These are phyloP conservation scores for Helicocarpus griseus DNA, from an alignment of 2,329 filamentous ascomycete genomes.

Conservation along the genomic window DNA sequence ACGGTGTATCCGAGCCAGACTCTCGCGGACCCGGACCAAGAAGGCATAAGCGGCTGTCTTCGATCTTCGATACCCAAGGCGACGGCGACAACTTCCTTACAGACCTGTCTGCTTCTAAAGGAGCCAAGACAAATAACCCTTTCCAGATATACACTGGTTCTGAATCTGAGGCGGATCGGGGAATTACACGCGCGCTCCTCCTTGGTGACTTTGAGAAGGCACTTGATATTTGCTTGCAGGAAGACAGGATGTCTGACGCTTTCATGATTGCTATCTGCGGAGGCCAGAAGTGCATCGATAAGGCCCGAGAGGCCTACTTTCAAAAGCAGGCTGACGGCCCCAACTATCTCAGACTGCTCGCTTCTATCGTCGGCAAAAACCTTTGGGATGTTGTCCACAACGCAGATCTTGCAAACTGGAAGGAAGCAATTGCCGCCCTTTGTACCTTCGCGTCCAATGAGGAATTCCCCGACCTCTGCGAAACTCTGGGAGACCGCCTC, in stretches of 20 bases:
- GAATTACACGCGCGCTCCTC: slow-evolving; percentile 79
- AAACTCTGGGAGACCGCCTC: slow-evolving; percentile 85
- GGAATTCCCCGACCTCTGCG: slow-evolving; percentile 91
- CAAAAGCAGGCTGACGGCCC: slow-evolving; percentile 71
- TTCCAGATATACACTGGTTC: slow-evolving; percentile 79
- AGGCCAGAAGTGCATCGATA: slow-evolving; percentile 84
- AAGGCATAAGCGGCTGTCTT: slow-evolving; percentile 58
- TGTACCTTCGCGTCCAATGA: slow-evolving; percentile 89
- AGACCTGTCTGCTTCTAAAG: slow-evolving; percentile 76
- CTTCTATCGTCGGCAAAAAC: slow-evolving; percentile 90
- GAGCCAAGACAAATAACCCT: slow-evolving; percentile 84
- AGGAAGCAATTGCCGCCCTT: slow-evolving; percentile 88
- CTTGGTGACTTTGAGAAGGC: slow-evolving; percentile 85
- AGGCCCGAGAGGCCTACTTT: slow-evolving; percentile 85
- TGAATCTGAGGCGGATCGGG: slow-evolving; percentile 76
- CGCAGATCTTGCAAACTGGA: slow-evolving; percentile 86
- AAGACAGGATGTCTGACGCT: slow-evolving; percentile 86
- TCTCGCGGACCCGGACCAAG: slow-evolving; percentile 37
- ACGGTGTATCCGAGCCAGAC: slow-evolving; percentile 40
- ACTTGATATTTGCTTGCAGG: slow-evolving; percentile 76
- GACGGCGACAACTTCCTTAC: slow-evolving; percentile 81
- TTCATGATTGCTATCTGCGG: slow-evolving; percentile 98
- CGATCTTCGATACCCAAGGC: slow-evolving; percentile 65
- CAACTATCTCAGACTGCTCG: slow-evolving; percentile 82
- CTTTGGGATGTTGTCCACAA: slow-evolving; percentile 98